Evolutionary conservation across 257 asterid genomes (phyloP), one percentile per base, ranked within the genome.

Genomic region (Striga asiatica): DNA sequence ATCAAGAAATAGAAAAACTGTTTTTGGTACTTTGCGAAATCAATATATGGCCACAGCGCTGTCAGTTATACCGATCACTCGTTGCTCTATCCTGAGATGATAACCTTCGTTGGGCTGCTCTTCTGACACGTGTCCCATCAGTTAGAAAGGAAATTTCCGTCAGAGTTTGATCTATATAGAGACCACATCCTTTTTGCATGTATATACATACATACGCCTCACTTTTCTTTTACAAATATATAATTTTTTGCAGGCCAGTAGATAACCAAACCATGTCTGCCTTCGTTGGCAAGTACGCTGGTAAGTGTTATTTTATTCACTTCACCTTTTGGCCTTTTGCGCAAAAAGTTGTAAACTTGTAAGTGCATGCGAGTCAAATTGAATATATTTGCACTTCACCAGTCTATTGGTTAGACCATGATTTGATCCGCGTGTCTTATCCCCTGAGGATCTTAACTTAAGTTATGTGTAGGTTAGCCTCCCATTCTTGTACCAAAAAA

Each of bases 271-370:
- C 67, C 75, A 88, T 88, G 96, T 88, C 94, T 47, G 93, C 96
- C 76, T 84, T 81, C 56, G 76, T 84, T 6, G 94, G 94, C 25
- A 88, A 88, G 58, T 84, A 81, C 51, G 85, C 94, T 37, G 96
- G 96, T 83, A 70, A 50, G 68, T 50, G 64, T 45, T 0, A 12
- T 2, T 58, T 14, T 20, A 3, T 12, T 17, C 22, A 13, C n/a
- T 13, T 18, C 46, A n/a, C 31, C 7, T 13, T 0, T 38, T n/a
- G 4, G 21, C 19, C 12, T 35, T 35, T 3, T 19, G 10, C 56
- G 62, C 68, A 51, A n/a, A n/a, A n/a, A n/a, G n/a, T n/a, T n/a
- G n/a, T n/a, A n/a, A n/a, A n/a, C n/a, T n/a, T n/a, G n/a, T n/a
- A n/a, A n/a, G n/a, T 19, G 54, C 39, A 24, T 53, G 59, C 58